These are phyloP conservation scores for Rhizophagus clarus DNA, from an alignment of 192 early-diverging fungal species.

Conservation along the genomic window DNA sequence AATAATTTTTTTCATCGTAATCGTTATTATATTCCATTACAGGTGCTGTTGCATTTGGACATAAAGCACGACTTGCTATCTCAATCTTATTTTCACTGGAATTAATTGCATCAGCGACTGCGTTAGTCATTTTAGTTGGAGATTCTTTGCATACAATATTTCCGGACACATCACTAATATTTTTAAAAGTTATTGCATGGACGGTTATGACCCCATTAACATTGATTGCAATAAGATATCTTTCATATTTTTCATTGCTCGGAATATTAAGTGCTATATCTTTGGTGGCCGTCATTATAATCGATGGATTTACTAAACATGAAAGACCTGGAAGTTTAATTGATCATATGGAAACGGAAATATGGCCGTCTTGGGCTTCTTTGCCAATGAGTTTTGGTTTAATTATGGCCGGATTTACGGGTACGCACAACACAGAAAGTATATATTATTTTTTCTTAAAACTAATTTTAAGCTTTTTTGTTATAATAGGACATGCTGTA, in stretches of 20 bases:
- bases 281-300: slow-evolving; percentile 57
- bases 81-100: slow-evolving; percentile 42
- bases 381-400: slow-evolving; percentile 57
- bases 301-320: slow-evolving; percentile 54
- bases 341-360: slow-evolving; percentile 49
- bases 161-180: slow-evolving; percentile 31
- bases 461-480: background rate
- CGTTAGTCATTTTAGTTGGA: slow-evolving; percentile 42
- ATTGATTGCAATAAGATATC: slow-evolving; percentile 48
- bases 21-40: slow-evolving; percentile 25
- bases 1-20: background rate
- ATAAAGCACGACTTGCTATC: slow-evolving; percentile 33
- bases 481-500: slow-evolving; percentile 56
- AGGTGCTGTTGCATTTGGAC: slow-evolving; percentile 46
- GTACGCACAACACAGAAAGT: background rate
- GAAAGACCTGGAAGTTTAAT: slow-evolving; percentile 57
- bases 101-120: slow-evolving; percentile 45
- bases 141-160: slow-evolving; percentile 44
- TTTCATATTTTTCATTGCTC: slow-evolving; percentile 58
- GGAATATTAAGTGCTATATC: slow-evolving; percentile 58
- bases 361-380: slow-evolving; percentile 42
- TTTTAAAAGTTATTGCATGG: slow-evolving; percentile 54
- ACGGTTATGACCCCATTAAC: slow-evolving; percentile 56
- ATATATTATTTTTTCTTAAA: background rate
- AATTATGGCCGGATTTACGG: slow-evolving; percentile 60